Percentiles rank a stretch among this genome's conserved stretches.
These are phyloP conservation scores for Parmelia sp. DNA, from an alignment of 495 filamentous ascomycete species.

Conservation along the genomic window DNA sequence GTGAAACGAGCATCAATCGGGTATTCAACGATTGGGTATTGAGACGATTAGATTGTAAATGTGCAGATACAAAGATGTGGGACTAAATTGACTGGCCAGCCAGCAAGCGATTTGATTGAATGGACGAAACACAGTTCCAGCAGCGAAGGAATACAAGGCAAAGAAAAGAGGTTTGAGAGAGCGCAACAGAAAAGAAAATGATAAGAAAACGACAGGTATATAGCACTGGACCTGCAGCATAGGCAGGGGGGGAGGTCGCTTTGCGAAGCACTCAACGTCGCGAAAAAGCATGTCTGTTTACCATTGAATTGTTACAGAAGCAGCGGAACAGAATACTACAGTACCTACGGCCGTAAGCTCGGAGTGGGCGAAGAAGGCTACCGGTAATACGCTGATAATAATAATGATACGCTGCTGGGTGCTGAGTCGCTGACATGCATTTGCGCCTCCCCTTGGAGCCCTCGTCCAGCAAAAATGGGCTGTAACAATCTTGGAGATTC, in stretches of 20 bases:
- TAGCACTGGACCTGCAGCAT: background rate
- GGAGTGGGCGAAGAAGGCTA: background rate
- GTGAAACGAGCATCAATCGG: slow-evolving; percentile 13
- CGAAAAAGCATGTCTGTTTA: background rate
- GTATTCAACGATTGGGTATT: background rate
- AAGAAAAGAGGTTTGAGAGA: background rate
- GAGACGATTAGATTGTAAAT: background rate
- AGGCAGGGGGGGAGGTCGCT: background rate
- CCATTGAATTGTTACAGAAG: slow-evolving; percentile 6
- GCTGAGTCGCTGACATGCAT: too few species aligned
- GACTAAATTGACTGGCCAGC: slow-evolving; percentile 10
- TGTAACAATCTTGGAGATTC: background rate
- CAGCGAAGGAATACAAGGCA: slow-evolving; percentile 2
- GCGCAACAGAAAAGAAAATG: background rate
- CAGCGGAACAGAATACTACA: background rate
- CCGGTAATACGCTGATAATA: too few species aligned
- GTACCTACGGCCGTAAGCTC: background rate
- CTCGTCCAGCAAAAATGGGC: background rate
- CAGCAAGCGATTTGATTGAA: background rate
- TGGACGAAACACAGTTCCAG: slow-evolving; percentile 8
- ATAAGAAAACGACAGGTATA: slow-evolving; percentile 1
- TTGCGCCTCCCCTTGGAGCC: background rate
- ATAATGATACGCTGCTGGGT: background rate
- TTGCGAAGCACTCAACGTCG: slow-evolving; percentile 7
- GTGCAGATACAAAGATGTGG: background rate